phyloP scores from a whole-genome alignment of 164 flowering plant genomes.

The Cinnamomum micranthum region DNA sequence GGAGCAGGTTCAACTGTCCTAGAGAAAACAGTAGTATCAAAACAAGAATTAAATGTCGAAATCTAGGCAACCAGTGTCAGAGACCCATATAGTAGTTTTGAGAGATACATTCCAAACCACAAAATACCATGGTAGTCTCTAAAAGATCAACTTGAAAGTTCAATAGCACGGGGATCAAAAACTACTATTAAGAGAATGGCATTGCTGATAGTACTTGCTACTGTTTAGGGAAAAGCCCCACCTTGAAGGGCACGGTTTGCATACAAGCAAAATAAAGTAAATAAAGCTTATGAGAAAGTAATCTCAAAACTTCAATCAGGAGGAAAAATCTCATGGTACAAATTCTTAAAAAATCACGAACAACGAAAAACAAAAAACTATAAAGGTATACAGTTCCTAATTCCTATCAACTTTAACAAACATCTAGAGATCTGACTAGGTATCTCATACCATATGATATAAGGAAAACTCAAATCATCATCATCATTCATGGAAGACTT shows the following conservation, averaged over 20 bases:
- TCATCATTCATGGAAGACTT: too few relatives aligned
- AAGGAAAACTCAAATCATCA: too few relatives aligned
- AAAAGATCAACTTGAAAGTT: background rate
- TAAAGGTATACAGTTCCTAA: too few relatives aligned
- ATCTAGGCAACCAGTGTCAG: background rate
- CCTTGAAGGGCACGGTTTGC: background rate
- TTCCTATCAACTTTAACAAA: too few relatives aligned
- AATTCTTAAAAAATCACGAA: too few relatives aligned
- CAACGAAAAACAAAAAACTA: too few relatives aligned
- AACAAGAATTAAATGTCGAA: constrained; percentile 5
- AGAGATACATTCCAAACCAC: background rate
- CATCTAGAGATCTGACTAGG: too few relatives aligned
- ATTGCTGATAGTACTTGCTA: background rate
- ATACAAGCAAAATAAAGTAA: background rate
- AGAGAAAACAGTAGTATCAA: constrained; percentile 15
- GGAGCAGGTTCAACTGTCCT: constrained; percentile 78
- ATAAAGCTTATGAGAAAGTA: too few relatives aligned
- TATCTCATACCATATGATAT: too few relatives aligned
- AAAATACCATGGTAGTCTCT: background rate
- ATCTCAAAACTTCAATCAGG: too few relatives aligned
- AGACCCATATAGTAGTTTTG: background rate
- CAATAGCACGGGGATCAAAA: background rate
- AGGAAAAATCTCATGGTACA: too few relatives aligned
- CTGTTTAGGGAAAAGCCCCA: background rate
- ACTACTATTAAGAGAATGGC: too few relatives aligned